A percentile compares a stretch with the other conserved stretches of the same genome.
Evolutionary conservation across 2,329 filamentous ascomycete species (phyloP).

Genomic region (Claviceps sorghi): DNA sequence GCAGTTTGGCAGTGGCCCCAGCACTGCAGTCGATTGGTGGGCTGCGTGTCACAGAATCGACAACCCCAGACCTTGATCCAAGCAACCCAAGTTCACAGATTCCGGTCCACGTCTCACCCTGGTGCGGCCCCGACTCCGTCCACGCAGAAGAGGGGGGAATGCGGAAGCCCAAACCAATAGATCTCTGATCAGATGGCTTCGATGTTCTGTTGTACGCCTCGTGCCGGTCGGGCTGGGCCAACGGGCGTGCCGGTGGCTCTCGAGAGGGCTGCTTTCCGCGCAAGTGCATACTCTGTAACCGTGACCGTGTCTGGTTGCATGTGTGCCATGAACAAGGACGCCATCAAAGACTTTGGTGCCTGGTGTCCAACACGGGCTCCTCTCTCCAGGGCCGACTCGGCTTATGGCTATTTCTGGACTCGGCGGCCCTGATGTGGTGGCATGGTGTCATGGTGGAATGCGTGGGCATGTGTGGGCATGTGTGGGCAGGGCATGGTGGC

Average conservation of each 20-base stretch:
- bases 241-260: not conserved
- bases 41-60: conserved; percentile 1
- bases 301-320: conserved; percentile 1
- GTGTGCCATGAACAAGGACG: not conserved
- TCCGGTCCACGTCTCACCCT: not conserved
- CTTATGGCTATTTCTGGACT: not conserved
- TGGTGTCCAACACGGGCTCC: not conserved
- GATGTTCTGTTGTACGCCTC: not conserved
- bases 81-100: not conserved
- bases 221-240: not conserved
- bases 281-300: not conserved
- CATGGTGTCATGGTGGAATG: too few species aligned
- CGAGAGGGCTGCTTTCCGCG: not conserved
- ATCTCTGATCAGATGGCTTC: not conserved
- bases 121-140: not conserved
- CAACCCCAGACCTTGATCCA: conserved; percentile 1
- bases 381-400: not conserved
- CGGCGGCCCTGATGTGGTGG: not conserved
- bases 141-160: not conserved
- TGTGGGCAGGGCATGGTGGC: not conserved
- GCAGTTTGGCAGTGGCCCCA: not conserved
- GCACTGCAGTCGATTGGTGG: not conserved
- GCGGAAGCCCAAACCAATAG: not conserved
- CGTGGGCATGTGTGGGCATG: too few species aligned
- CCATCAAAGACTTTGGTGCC: not conserved